Percentiles rank a stretch among this genome's conserved stretches.
These are phyloP conservation scores for Barnettozyma sp. DNA, from an alignment of 805 yeast species.

Conservation along the genomic window DNA sequence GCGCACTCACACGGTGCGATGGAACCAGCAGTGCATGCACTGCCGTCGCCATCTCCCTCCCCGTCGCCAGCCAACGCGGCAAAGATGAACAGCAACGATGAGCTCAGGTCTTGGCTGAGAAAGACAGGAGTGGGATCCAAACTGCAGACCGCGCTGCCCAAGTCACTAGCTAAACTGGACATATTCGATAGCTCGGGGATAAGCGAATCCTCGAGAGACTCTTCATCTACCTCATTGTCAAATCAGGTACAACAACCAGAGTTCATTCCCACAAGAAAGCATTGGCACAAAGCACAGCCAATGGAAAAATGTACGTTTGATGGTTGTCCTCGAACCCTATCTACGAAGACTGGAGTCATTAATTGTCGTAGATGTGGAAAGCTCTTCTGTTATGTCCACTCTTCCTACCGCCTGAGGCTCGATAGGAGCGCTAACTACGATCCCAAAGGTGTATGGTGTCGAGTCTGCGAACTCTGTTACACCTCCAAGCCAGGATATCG, in stretches of 20 bases:
- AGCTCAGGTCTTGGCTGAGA: constrained; percentile 38
- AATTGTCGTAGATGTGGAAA: constrained; percentile 77
- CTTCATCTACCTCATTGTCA: constrained; percentile 10
- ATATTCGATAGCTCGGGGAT: constrained; percentile 36
- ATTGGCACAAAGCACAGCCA: constrained; percentile 50
- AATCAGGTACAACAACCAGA: constrained; percentile 14
- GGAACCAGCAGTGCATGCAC: constrained; percentile 2
- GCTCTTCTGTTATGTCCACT: constrained; percentile 60
- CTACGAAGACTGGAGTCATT: constrained; percentile 47
- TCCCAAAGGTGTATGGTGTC: constrained; percentile 55
- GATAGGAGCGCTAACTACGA: constrained; percentile 41
- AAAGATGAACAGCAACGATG: constrained; percentile 22
- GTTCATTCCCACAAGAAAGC: constrained; percentile 38
- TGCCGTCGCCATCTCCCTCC: constrained; percentile 6
- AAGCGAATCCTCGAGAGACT: constrained; percentile 13
- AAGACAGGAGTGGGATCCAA: constrained; percentile 34
- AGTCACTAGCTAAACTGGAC: constrained; percentile 40
- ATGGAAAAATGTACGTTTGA: constrained; percentile 35
- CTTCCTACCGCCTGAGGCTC: constrained; percentile 46
- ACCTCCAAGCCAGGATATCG: constrained; percentile 44
- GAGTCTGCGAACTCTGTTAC: constrained; percentile 65
- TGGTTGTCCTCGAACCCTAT: constrained; percentile 38
- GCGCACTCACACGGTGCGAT: constrained; percentile 46
- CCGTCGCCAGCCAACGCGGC: constrained; percentile 1
- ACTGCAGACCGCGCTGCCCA: constrained; percentile 29